phyloP scores from a whole-genome alignment of 169 alveolate species.

The Plasmodium cynomolgi region DNA sequence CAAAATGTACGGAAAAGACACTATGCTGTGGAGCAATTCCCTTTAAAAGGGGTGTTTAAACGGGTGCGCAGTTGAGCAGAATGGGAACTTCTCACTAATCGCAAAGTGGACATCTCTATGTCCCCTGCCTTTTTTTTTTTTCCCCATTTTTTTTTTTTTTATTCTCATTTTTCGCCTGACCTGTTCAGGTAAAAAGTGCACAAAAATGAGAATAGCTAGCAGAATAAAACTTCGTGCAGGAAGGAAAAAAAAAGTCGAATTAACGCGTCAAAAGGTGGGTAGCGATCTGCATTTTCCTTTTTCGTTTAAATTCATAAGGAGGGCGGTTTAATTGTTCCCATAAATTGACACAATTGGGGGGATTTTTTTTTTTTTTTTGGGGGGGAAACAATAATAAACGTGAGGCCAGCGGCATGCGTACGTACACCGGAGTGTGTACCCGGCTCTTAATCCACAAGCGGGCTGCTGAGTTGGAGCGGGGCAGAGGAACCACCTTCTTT shows the following conservation, averaged over 20 bases:
- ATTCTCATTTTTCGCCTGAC: neutral
- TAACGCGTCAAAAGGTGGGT: neutral
- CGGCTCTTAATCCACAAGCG: neutral
- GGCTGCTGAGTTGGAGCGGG: neutral
- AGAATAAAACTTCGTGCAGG: neutral
- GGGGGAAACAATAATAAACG: neutral
- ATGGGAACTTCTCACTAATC: neutral
- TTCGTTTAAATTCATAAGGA: neutral
- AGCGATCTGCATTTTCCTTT: neutral
- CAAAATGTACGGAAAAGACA: neutral
- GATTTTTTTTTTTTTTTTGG: neutral
- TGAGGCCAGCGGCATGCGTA: neutral
- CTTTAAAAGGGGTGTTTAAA: neutral
- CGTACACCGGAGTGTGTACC: neutral
- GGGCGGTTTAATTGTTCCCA: neutral
- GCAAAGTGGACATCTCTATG: neutral
- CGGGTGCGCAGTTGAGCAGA: neutral
- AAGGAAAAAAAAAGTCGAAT: neutral
- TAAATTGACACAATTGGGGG: neutral
- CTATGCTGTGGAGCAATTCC: neutral
- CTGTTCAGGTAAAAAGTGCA: neutral
- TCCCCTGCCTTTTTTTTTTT: neutral
- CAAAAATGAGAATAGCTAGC: neutral
- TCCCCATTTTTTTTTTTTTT: constrained; percentile 8
- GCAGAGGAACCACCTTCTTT: neutral